phyloP scores from a whole-genome alignment of 1,284 basidiomycete genomes.

The Bothia castanella region DNA sequence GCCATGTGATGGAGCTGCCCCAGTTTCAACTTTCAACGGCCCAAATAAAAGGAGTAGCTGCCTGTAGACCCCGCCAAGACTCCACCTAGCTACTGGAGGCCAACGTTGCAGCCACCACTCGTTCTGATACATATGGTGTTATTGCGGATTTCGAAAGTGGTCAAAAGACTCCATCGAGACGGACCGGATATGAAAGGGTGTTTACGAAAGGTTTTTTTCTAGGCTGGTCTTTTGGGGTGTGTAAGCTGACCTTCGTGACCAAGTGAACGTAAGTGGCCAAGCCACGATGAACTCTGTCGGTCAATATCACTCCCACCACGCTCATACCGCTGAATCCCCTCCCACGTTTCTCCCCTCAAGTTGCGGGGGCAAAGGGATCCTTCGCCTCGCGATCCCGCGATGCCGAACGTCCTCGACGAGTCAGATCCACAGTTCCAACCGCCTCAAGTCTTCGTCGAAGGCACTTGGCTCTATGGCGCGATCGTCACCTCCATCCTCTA shows the following conservation, averaged over 20 bases:
- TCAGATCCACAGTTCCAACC: constrained; percentile 16
- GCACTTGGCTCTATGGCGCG: constrained; percentile 33
- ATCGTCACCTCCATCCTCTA: constrained; percentile 30
- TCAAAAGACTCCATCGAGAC: too few species aligned
- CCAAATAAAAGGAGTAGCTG: too few species aligned
- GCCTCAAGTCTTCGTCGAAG: constrained; percentile 24
- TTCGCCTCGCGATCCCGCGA: constrained; percentile 3
- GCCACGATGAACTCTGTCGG: not conserved
- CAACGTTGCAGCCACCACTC: too few species aligned
- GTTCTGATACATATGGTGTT: too few species aligned
- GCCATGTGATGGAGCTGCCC: too few species aligned
- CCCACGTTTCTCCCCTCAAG: constrained; percentile 5
- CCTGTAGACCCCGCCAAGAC: too few species aligned
- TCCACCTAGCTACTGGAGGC: too few species aligned
- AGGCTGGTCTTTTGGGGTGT: too few species aligned
- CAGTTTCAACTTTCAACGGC: too few species aligned
- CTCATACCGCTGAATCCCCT: not conserved
- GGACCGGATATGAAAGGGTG: too few species aligned
- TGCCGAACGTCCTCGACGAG: constrained; percentile 14
- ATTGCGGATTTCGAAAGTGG: too few species aligned
- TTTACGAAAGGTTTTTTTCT: too few species aligned
- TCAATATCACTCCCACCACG: not conserved
- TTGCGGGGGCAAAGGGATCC: not conserved
- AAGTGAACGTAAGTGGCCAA: constrained; percentile 2
- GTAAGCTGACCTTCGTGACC: not conserved